Percentiles rank a stretch among this genome's conserved stretches.
These are phyloP conservation scores for Syncephalastrum racemosum DNA, from an alignment of 371 early-diverging fungal species.

Conservation along the genomic window DNA sequence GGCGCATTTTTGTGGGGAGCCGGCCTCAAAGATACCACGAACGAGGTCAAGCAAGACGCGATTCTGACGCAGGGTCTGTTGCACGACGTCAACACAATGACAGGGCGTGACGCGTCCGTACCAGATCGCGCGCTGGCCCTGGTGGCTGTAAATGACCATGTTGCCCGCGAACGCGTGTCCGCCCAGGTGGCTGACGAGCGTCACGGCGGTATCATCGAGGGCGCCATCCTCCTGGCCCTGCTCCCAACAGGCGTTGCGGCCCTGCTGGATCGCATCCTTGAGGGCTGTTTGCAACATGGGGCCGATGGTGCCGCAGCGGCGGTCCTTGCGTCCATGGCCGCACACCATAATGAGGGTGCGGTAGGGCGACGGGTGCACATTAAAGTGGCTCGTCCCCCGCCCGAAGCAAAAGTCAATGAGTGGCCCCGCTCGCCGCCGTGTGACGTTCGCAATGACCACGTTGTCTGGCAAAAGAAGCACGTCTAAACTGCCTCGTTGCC, in stretches of 20 bases:
- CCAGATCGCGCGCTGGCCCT: constrained; percentile 43
- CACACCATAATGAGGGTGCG: constrained; percentile 30
- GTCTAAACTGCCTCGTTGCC: constrained; percentile 21
- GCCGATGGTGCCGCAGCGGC: constrained; percentile 39
- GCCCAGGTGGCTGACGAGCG: constrained; percentile 40
- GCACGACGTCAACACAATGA: constrained; percentile 33
- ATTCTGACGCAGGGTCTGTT: constrained; percentile 28
- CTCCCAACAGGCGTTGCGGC: constrained; percentile 1
- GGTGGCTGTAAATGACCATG: constrained; percentile 35
- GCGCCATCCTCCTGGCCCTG: no score
- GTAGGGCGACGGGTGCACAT: constrained; percentile 24
- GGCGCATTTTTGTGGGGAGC: neutral
- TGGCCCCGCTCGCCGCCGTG: constrained; percentile 21
- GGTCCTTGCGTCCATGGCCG: constrained; percentile 40
- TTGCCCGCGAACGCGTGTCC: constrained; percentile 48
- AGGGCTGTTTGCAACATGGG: constrained; percentile 31
- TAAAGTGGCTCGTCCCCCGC: constrained; percentile 26
- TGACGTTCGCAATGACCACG: constrained; percentile 38
- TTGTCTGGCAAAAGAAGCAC: constrained; percentile 38
- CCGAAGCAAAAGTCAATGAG: constrained; percentile 36
- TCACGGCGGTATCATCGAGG: constrained; percentile 13
- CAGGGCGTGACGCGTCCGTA: constrained; percentile 46
- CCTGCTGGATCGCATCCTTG: constrained; percentile 19
- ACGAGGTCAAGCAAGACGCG: constrained; percentile 32
- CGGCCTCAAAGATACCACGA: constrained; percentile 37